Conservation (phyloP, 2,329 filamentous ascomycete species). For the Diaporthe longicolla region DNA sequence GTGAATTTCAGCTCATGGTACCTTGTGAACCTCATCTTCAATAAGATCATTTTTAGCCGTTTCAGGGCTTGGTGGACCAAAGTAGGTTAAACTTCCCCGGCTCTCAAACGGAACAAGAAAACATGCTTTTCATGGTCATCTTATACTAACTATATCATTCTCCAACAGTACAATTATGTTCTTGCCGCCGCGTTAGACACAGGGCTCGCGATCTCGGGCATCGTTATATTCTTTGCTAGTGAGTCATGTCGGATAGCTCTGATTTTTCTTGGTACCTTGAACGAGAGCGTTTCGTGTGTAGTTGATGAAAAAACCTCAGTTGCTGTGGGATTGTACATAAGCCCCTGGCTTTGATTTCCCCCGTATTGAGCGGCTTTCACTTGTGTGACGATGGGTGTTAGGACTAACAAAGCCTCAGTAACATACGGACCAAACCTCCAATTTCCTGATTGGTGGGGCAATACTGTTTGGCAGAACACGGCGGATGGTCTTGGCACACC, state of each 20-base stretch:
- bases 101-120: background rate
- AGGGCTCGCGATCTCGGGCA: constrained; percentile 51
- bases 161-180: constrained; percentile 56
- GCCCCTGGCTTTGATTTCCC: background rate
- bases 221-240: constrained; percentile 54
- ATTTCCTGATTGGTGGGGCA: constrained; percentile 55
- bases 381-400: too few species aligned
- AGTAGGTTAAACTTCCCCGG: background rate
- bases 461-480: constrained; percentile 54
- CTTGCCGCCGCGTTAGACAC: constrained; percentile 52
- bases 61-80: constrained; percentile 61
- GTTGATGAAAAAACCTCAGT: too few species aligned
- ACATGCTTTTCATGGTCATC: background rate
- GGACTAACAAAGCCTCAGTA: constrained; percentile 39
- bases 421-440: constrained; percentile 51
- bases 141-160: background rate
- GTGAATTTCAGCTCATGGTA: constrained; percentile 56
- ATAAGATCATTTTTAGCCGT: constrained; percentile 57
- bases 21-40: constrained; percentile 62
- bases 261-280: background rate
- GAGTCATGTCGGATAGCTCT: background rate
- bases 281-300: background rate
- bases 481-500: constrained; percentile 51
- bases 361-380: too few species aligned
- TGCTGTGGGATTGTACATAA: background rate